These are phyloP conservation scores for Strigomonas culicis DNA, from an alignment of 208 protist species.

Conservation along the genomic window DNA sequence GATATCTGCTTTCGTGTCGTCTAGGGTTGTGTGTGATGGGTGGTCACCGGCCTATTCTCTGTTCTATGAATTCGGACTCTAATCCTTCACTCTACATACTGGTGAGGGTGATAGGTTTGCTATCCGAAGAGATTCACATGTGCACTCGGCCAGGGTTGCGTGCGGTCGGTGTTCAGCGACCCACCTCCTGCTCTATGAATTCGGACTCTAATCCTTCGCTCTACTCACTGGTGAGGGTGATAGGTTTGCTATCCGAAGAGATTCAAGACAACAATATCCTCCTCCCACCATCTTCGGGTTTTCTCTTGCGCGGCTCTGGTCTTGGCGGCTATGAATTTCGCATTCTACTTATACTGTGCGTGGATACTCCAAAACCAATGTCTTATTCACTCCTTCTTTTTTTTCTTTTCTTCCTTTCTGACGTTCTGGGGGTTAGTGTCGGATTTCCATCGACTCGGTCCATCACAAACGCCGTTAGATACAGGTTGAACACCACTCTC, in stretches of 20 bases:
- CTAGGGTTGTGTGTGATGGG: no score
- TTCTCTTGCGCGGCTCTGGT: neutral
- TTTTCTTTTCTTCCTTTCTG: conserved; percentile 18
- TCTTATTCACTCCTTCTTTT: conserved; percentile 5
- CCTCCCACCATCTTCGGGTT: no score
- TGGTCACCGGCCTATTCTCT: no score
- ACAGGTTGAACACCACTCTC: no score
- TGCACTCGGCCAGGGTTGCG: no score
- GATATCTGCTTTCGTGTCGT: no score
- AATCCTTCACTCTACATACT: neutral
- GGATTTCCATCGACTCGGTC: neutral
- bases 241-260: conserved; percentile 13
- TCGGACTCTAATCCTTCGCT: conserved; percentile 9
- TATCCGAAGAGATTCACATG: conserved; percentile 14
- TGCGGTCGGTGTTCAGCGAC: no score
- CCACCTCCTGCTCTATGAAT: no score
- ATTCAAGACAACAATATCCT: no score
- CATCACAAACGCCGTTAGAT: conserved; percentile 3
- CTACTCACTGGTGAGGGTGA: neutral
- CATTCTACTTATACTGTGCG: neutral
- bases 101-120: conserved; percentile 1
- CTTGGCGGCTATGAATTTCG: neutral
- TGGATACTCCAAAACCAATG: neutral
- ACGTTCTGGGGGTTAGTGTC: neutral
- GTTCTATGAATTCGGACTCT: conserved; percentile 12